Percentiles rank a stretch among this genome's conserved stretches.
phyloP scores from a whole-genome alignment of 495 filamentous ascomycete genomes.

The Letharia columbiana region DNA sequence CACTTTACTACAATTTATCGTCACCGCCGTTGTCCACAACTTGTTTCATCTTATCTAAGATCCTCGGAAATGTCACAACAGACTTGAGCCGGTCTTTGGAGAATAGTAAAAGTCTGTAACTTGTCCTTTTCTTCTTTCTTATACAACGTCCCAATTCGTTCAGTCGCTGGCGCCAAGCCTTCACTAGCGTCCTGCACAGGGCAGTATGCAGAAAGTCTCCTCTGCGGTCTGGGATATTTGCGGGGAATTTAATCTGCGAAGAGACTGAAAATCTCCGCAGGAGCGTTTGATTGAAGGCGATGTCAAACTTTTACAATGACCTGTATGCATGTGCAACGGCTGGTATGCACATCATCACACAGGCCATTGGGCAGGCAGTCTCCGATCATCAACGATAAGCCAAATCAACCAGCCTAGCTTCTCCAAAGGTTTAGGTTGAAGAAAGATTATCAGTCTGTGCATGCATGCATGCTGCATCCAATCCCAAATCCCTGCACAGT shows the following conservation, averaged over 20 bases:
- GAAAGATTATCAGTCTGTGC: not conserved
- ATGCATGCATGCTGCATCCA: not conserved
- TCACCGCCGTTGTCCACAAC: not conserved
- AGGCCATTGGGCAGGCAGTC: not conserved
- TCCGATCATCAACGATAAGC: not conserved
- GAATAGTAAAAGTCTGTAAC: too few species aligned
- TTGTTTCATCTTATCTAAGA: not conserved
- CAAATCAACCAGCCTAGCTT: not conserved
- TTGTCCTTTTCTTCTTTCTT: not conserved
- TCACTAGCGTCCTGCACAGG: not conserved
- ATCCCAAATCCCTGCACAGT: not conserved
- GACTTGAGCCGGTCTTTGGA: not conserved
- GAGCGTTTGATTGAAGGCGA: not conserved
- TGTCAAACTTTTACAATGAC: not conserved
- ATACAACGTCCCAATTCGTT: not conserved
- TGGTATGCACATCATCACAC: not conserved
- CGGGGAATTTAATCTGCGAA: not conserved
- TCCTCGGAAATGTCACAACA: not conserved
- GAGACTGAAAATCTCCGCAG: not conserved
- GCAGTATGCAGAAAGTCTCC: not conserved
- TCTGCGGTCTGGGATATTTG: not conserved
- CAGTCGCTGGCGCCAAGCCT: not conserved
- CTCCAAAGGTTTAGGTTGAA: not conserved
- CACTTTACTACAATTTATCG: not conserved
- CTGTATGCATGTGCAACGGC: not conserved